Evolutionary conservation across 2,329 filamentous ascomycete species (phyloP), one percentile per base, ranked within the genome.

Genomic region (Fragosphaeria purpurea): DNA sequence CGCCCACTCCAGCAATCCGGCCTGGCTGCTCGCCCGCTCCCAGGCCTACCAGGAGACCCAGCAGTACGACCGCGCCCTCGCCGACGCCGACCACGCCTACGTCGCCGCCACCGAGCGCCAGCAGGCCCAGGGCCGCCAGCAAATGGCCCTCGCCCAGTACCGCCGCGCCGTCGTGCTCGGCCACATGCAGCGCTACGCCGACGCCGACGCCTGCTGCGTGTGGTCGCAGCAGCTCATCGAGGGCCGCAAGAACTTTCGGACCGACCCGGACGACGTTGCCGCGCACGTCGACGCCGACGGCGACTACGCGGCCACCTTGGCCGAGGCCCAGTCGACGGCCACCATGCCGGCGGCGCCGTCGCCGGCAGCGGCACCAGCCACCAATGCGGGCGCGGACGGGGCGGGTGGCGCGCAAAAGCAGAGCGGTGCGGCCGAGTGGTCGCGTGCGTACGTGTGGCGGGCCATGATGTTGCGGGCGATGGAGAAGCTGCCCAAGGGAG

Each of bases 1-100:
- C 37, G 69, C 79, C 10, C 81, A 83, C 0, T 72, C 71, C 40
- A 88, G 86, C 3, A 8, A 39, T 33, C 85, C 88, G 1, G 69
- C 77, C 46, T 96, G 93, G 79, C 84, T 91, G 55, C 79, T 93
- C 55, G 82, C 85, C 57, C 87, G 91, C 22, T 86, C 88, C 5
- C 88, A 83, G 41, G 88, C 88, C 40, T 83, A 89, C 62, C 76
- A 87, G 46, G 79, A 86, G 53, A 72, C 76, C 3, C 72, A 73
- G 57, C 71, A 80, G 47, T 74, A 79, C 50, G 71, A 79, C 3
- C 73, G 77, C 30, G 86, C 88, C 1, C 76, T 93, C 43, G 71
- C 70, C 40, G 86, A 90, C 65, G 82, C 84, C 39, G 80, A 88
- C 55, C 73, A 75, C 45, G 86, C 82, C 3, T 76, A 85, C 48